phyloP scores from a whole-genome alignment of 2,329 filamentous ascomycete genomes.

The Pyricularia pennisetigena region DNA sequence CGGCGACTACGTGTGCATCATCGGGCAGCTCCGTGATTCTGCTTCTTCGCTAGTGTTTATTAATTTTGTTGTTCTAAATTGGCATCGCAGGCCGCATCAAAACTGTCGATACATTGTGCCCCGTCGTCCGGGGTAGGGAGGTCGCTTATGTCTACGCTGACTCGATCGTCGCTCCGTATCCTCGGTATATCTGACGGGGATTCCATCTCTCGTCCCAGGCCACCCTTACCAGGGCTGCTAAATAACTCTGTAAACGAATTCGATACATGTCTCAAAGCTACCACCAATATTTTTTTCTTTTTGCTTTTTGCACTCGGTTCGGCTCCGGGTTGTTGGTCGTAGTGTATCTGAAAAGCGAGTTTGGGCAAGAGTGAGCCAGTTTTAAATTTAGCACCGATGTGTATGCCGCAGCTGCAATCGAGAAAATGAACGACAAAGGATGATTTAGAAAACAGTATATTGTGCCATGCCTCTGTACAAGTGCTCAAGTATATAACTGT shows the following conservation, averaged over 20 bases:
- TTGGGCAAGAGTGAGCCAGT: no score
- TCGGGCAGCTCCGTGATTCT: background rate
- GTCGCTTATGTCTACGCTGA: background rate
- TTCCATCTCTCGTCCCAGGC: background rate
- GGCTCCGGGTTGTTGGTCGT: no score
- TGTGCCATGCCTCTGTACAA: no score
- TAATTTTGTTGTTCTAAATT: background rate
- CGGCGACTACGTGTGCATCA: background rate
- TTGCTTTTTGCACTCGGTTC: no score
- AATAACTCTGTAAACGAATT: background rate
- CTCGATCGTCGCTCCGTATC: background rate
- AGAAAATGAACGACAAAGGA: no score
- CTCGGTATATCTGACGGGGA: background rate
- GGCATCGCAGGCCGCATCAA: background rate
- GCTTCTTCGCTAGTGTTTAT: background rate
- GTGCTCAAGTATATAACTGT: background rate
- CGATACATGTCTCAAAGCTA: background rate
- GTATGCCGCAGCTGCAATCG: no score
- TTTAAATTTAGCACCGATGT: no score
- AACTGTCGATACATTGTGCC: background rate
- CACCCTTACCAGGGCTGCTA: background rate
- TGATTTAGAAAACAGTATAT: no score
- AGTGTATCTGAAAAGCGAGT: no score
- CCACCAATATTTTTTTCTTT: no score
- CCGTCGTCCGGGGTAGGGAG: background rate